These are phyloP conservation scores for Protea cynaroides DNA, from an alignment of 164 flowering plant genomes.

Conservation along the genomic window DNA sequence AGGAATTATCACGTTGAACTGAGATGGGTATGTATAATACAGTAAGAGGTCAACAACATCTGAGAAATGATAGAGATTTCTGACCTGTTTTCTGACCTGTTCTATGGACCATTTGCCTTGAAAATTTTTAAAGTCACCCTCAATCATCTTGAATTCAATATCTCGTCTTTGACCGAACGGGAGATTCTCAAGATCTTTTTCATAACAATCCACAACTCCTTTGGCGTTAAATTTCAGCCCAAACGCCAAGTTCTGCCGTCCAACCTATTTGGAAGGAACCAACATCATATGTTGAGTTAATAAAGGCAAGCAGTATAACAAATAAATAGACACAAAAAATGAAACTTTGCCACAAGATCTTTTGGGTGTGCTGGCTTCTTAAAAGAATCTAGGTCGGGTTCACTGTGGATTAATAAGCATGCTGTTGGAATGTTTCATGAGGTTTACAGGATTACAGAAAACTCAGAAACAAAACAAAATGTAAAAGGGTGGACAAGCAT, in stretches of 20 bases:
- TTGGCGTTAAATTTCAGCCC: constrained; percentile 76
- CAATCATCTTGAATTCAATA: constrained; percentile 77
- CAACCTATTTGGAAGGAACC: constrained; percentile 42
- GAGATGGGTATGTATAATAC: background rate
- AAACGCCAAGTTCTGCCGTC: constrained; percentile 61
- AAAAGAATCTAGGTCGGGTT: too few species aligned
- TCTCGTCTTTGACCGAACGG: constrained; percentile 56
- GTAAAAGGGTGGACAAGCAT: too few species aligned
- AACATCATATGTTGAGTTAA: background rate
- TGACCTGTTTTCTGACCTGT: constrained; percentile 62
- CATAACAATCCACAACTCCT: constrained; percentile 70
- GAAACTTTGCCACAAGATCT: too few species aligned
- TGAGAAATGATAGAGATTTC: background rate
- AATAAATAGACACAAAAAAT: background rate
- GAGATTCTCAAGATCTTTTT: constrained; percentile 49
- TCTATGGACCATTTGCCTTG: constrained; percentile 74
- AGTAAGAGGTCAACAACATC: background rate
- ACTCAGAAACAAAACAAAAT: too few species aligned
- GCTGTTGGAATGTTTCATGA: too few species aligned
- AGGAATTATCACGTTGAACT: background rate
- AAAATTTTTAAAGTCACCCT: constrained; percentile 72
- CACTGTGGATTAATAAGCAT: too few species aligned
- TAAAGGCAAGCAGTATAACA: background rate
- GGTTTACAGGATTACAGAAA: too few species aligned
- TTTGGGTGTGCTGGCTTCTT: too few species aligned